Evolutionary conservation across 129 eudicot species (phyloP).

Genomic region (Artemisia argyi): DNA sequence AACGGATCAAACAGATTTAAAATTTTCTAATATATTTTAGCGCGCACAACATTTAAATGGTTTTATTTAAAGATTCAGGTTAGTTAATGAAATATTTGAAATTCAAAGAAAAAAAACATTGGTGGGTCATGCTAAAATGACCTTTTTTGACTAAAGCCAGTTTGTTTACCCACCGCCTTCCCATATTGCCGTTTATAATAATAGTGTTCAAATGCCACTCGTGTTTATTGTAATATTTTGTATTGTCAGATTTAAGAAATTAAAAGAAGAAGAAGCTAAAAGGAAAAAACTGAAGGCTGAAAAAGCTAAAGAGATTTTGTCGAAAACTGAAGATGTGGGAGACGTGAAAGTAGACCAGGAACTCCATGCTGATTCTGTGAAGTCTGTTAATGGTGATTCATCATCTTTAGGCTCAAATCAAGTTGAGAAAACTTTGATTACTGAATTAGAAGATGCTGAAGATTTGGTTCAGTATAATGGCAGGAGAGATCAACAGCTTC

Average conservation of each 20-base stretch:
- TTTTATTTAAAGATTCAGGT: neutral
- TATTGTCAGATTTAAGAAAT: constrained; percentile 71
- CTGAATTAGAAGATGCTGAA: constrained; percentile 28
- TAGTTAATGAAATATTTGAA: no score
- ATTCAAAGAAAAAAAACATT: neutral
- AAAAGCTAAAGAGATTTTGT: constrained; percentile 34
- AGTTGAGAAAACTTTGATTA: constrained; percentile 23
- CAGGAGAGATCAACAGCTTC: constrained; percentile 33
- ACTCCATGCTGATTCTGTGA: constrained; percentile 21
- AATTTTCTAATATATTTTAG: no score
- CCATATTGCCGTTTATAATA: neutral
- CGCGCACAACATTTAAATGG: no score
- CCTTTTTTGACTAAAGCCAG: neutral
- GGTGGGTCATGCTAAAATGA: neutral
- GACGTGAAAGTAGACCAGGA: constrained; percentile 28
- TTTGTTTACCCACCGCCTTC: neutral
- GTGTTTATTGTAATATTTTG: constrained; percentile 15
- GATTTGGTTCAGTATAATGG: constrained; percentile 23
- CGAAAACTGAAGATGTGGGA: constrained; percentile 36
- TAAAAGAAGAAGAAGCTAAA: constrained; percentile 93
- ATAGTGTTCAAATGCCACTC: neutral
- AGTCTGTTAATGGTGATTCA: constrained; percentile 41
- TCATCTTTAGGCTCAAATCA: constrained; percentile 38
- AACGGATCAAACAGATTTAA: neutral
- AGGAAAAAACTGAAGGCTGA: constrained; percentile 68